Evolutionary conservation across 306 rosid species (phyloP).

Genomic region (Rosa lucieae): DNA sequence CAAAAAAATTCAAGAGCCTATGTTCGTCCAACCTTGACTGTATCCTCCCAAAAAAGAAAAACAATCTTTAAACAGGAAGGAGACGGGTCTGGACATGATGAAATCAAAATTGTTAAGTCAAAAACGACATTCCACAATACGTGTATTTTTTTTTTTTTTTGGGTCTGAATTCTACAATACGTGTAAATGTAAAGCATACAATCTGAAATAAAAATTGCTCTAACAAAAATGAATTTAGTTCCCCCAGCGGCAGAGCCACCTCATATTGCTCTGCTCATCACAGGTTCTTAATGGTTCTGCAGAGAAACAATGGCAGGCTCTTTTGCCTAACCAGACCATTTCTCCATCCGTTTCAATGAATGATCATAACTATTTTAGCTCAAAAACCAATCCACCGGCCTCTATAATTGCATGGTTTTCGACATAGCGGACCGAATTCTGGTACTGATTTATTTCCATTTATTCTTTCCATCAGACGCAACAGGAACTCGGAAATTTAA

Average conservation of each 20-base stretch:
- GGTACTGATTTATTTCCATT: slow-evolving; percentile 20
- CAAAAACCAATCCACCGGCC: slow-evolving; percentile 14
- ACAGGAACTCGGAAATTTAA: slow-evolving; percentile 7
- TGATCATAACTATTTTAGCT: background rate
- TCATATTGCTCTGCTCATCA: slow-evolving; percentile 4
- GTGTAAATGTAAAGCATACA: background rate
- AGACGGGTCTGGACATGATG: background rate
- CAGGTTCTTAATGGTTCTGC: slow-evolving; percentile 8
- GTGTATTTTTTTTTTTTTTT: background rate
- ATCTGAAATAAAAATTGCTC: background rate
- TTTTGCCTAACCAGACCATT: slow-evolving; percentile 1
- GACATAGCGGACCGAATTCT: slow-evolving; percentile 9
- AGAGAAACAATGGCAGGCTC: background rate
- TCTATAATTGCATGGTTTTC: slow-evolving; percentile 11
- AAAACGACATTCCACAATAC: background rate
- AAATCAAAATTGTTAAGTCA: background rate
- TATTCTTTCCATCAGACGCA: background rate
- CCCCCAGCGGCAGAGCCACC: slow-evolving; percentile 3
- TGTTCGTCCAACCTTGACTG: background rate
- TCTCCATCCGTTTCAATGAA: background rate
- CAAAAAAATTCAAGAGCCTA: background rate
- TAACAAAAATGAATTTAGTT: background rate
- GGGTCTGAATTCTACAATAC: background rate
- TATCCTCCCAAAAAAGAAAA: background rate
- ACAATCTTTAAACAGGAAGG: background rate